phyloP scores from a whole-genome alignment of 2,329 filamentous ascomycete species.

The Nigrospora osmanthi region DNA sequence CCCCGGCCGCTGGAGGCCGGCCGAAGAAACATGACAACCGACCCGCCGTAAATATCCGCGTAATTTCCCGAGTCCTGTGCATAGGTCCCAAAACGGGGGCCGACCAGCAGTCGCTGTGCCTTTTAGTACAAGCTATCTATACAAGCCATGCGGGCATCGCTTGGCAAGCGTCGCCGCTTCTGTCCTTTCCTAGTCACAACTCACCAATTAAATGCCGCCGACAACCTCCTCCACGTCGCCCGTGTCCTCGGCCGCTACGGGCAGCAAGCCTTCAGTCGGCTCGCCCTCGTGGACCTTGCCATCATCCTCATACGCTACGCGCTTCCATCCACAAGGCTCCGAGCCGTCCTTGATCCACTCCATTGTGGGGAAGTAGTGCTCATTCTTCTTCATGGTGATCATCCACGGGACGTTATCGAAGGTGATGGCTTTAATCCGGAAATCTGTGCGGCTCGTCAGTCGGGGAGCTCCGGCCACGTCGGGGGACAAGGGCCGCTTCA shows the following conservation, averaged over 20 bases:
- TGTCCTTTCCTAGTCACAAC: background rate
- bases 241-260: slow-evolving; percentile 28
- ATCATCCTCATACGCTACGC: slow-evolving; percentile 51
- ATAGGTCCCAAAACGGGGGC: too few species aligned
- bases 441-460: slow-evolving; percentile 48
- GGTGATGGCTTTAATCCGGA: slow-evolving; percentile 92
- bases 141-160: background rate
- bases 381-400: slow-evolving; percentile 99
- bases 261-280: slow-evolving; percentile 36
- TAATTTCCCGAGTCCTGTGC: too few species aligned
- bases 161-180: background rate
- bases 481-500: slow-evolving; percentile 6
- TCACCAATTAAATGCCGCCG: slow-evolving; percentile 3
- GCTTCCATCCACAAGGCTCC: slow-evolving; percentile 54
- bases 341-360: slow-evolving; percentile 59
- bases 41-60: too few species aligned
- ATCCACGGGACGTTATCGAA: slow-evolving; percentile 99
- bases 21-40: too few species aligned
- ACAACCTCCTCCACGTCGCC: slow-evolving; percentile 31
- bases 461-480: slow-evolving; percentile 4
- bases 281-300: slow-evolving; percentile 46
- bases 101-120: background rate
- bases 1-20: too few species aligned
- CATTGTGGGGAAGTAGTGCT: slow-evolving; percentile 80
- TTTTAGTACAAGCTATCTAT: background rate